Evolutionary conservation across 805 yeast genomes (phyloP).

Genomic region (Metschnikowia bowlesiae): DNA sequence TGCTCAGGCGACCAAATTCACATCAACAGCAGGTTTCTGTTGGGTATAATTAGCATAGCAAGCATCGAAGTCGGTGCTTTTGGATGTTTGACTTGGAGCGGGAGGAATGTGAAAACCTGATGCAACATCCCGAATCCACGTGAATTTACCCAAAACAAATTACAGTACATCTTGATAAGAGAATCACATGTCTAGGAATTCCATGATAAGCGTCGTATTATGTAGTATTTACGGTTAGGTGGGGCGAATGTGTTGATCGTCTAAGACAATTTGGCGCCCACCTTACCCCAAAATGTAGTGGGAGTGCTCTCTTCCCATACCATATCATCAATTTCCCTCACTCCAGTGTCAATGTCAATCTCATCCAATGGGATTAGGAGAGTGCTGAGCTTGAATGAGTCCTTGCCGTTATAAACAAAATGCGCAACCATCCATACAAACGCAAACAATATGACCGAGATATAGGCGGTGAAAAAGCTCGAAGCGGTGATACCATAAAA

Average conservation of each 20-base stretch:
- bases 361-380: conserved; percentile 49
- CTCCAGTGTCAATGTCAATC: conserved; percentile 65
- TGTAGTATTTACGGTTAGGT: background rate
- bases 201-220: background rate
- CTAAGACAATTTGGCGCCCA: conserved; percentile 38
- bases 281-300: conserved; percentile 49
- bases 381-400: conserved; percentile 32
- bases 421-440: conserved; percentile 55
- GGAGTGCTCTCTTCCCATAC: conserved; percentile 51
- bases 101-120: background rate
- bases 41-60: background rate
- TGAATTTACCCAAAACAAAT: background rate
- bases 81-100: conserved; percentile 3
- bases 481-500: conserved; percentile 54
- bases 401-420: conserved; percentile 41
- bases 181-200: no score
- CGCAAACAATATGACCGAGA: conserved; percentile 60
- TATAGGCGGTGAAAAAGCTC: conserved; percentile 64
- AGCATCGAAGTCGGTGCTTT: background rate
- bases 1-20: conserved; percentile 14
- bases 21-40: conserved; percentile 9
- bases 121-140: no score
- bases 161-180: no score
- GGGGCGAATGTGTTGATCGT: background rate
- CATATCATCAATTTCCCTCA: conserved; percentile 56